Base-by-base conservation (phyloP, 1,284 basidiomycete species). In the Ustilago cynodontis region DNA sequence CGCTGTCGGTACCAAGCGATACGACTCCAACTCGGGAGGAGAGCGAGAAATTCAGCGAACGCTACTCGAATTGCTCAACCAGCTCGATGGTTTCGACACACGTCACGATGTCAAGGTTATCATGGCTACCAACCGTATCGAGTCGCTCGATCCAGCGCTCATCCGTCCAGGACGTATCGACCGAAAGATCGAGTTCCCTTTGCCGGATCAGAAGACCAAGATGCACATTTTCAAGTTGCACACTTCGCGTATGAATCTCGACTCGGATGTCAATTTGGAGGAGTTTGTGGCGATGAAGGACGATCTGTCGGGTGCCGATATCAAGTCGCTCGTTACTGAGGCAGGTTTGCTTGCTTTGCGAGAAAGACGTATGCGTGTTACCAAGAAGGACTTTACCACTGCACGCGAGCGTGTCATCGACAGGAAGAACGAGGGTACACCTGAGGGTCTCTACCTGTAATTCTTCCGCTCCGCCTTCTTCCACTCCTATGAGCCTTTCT, bases 101-200 rank as follows among this genome's bases (percentile, higher is more conserved):
- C 91, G 95, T 68, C 95, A 95, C 33, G 96, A 99, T 86, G 96
- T 99, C 75, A 99, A 99, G 88, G 95, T 98, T 37, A 88, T 88
- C 81, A 88, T 88, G 87, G 93, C 93, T 26, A 94, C 93, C 41
- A 96, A 96, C 88, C 91, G 90, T 87, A 98, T 99, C 79, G 95
- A 98, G 86, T 92, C 93, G 2, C 90, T 99, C 50, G 96, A 99
- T 87, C 96, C 96, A 52, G 96, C 96, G 20, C 91, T 99, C 63
- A 97, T 98, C 83, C 93, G 97, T 70, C 96, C 97, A 3, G 97
- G 97, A n/a, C 94, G 97, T 85, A 98, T 99, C 79, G 97, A 99
- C 85, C 90, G 97, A 65, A 99, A 99, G 89, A 99, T 99, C 67
- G 85, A 87, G 82, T 87, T 84, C 72, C 84, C 86, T 31, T 68